phyloP scores from a whole-genome alignment of 805 yeast species.

The Wickerhamomyces subpelliculosus region DNA sequence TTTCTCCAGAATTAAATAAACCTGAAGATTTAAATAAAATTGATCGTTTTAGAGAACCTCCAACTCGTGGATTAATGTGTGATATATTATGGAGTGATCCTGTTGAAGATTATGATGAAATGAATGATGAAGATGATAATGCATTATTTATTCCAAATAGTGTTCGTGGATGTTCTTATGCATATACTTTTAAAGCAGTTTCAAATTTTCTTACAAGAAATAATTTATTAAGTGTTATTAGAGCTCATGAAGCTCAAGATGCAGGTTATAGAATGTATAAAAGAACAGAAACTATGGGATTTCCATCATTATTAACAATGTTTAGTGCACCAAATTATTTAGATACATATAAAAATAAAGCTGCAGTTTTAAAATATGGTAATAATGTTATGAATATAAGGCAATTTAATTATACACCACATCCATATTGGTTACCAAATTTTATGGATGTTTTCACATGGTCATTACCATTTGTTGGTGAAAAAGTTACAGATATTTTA shows the following conservation, averaged over 20 bases:
- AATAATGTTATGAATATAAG: slow-evolving; percentile 90
- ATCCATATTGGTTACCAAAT: slow-evolving; percentile 95
- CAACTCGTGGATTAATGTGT: slow-evolving; percentile 89
- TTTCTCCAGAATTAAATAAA: slow-evolving; percentile 74
- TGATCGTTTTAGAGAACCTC: slow-evolving; percentile 86
- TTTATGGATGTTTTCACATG: slow-evolving; percentile 97
- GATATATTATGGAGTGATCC: slow-evolving; percentile 97
- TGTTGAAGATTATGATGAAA: slow-evolving; percentile 76
- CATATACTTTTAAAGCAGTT: slow-evolving; percentile 70
- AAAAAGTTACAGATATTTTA: slow-evolving; percentile 89
- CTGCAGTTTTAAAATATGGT: slow-evolving; percentile 89
- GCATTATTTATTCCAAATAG: slow-evolving; percentile 53
- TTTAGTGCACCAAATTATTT: slow-evolving; percentile 95
- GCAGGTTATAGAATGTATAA: slow-evolving; percentile 95
- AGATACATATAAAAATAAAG: slow-evolving; percentile 89
- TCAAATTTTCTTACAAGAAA: slow-evolving; percentile 74
- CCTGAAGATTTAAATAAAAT: slow-evolving; percentile 62
- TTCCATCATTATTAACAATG: slow-evolving; percentile 84
- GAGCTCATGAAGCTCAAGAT: slow-evolving; percentile 98
- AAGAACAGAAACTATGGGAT: slow-evolving; percentile 74
- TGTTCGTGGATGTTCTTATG: slow-evolving; percentile 88
- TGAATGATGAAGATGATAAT: slow-evolving; percentile 35
- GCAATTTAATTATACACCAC: slow-evolving; percentile 88
- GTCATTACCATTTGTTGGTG: slow-evolving; percentile 97
- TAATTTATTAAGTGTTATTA: slow-evolving; percentile 72